Evolutionary conservation across 805 yeast genomes (phyloP).

Genomic region (Lipomyces yamanashiensis): DNA sequence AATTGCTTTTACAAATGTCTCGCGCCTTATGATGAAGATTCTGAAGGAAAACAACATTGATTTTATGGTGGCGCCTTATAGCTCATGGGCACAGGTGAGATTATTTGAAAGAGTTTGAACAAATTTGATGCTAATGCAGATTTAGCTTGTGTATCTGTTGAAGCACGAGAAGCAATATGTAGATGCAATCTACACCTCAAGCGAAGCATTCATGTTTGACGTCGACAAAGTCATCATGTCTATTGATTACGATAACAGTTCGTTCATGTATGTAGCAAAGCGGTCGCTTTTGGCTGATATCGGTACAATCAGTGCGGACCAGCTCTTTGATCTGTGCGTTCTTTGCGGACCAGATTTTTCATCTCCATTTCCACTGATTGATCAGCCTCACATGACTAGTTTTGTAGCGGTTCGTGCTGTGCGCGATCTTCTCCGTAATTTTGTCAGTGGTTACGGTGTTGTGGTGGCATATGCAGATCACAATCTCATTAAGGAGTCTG

Average conservation of each 20-base stretch:
- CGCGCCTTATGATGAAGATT: slow-evolving; percentile 52
- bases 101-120: not conserved
- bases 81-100: slow-evolving; percentile 58
- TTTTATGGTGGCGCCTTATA: slow-evolving; percentile 80
- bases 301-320: slow-evolving; percentile 59
- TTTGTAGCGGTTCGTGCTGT: slow-evolving; percentile 37
- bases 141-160: slow-evolving; percentile 68
- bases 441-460: slow-evolving; percentile 42
- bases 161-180: slow-evolving; percentile 54
- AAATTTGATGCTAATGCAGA: not conserved
- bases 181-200: slow-evolving; percentile 82
- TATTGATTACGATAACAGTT: slow-evolving; percentile 67
- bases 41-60: slow-evolving; percentile 62
- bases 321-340: slow-evolving; percentile 74
- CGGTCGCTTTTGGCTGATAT: slow-evolving; percentile 63
- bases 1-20: slow-evolving; percentile 19
- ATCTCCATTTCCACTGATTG: slow-evolving; percentile 62
- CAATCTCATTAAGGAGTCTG: slow-evolving; percentile 17
- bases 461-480: slow-evolving; percentile 36
- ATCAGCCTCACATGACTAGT: slow-evolving; percentile 21
- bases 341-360: slow-evolving; percentile 80
- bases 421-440: slow-evolving; percentile 41
- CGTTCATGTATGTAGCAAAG: slow-evolving; percentile 70
- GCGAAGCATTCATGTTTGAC: slow-evolving; percentile 70
- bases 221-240: slow-evolving; percentile 74